Evolutionary conservation across 371 early-diverging fungal genomes (phyloP).

Genomic region (Catenaria anguillulae): DNA sequence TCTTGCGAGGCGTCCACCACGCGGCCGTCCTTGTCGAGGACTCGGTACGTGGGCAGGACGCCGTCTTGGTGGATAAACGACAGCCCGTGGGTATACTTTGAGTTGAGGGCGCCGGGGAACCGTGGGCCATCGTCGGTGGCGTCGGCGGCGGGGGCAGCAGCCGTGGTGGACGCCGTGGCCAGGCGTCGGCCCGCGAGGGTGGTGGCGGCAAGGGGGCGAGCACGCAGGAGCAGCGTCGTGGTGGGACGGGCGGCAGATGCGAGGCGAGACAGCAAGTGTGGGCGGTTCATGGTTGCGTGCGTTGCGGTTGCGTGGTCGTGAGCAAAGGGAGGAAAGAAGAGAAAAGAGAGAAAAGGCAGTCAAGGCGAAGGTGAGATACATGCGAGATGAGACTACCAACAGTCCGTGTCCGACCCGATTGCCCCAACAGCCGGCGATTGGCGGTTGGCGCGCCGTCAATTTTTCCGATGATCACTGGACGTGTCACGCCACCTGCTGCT

Average conservation of each 20-base stretch:
- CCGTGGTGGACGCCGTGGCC: neutral
- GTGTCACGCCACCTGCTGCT: too few species aligned
- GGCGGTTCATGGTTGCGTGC: too few species aligned
- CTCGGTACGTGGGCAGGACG: conserved; percentile 74
- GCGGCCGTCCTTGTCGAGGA: conserved; percentile 77
- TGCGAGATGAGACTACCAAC: too few species aligned
- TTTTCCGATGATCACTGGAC: too few species aligned
- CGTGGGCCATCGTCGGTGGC: conserved; percentile 8
- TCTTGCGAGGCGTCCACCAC: conserved; percentile 54
- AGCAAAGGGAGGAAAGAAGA: too few species aligned
- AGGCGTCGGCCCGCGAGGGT: neutral
- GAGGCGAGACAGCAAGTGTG: too few species aligned
- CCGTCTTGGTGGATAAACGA: conserved; percentile 30
- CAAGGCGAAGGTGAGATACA: too few species aligned
- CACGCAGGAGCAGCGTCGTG: neutral
- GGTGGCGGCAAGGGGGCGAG: neutral
- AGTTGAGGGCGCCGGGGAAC: conserved; percentile 26
- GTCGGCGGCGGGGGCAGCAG: neutral
- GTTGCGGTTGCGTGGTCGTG: too few species aligned
- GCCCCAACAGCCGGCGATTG: too few species aligned
- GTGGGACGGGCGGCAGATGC: neutral
- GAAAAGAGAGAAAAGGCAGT: too few species aligned
- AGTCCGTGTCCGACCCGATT: too few species aligned
- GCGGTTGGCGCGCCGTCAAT: too few species aligned
- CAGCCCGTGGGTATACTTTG: conserved; percentile 34